phyloP scores from a whole-genome alignment of 2,329 filamentous ascomycete genomes.

The Colletotrichum musicola region DNA sequence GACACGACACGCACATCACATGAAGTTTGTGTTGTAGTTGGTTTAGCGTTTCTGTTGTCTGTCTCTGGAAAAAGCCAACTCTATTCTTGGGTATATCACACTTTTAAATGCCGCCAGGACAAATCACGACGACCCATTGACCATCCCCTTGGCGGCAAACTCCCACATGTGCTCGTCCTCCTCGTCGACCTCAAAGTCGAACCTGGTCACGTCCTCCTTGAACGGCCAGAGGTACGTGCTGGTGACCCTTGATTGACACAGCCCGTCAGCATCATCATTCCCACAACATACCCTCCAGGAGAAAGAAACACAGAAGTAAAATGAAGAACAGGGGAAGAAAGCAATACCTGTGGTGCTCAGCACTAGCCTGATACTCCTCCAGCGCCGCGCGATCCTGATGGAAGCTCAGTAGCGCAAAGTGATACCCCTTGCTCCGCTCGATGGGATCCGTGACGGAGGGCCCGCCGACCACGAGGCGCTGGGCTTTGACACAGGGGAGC shows the following conservation, averaged over 20 bases:
- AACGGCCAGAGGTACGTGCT: slow-evolving; percentile 64
- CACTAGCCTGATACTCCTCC: slow-evolving; percentile 64
- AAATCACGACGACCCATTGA: slow-evolving; percentile 11
- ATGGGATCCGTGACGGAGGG: slow-evolving; percentile 65
- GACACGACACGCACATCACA: too few relatives aligned
- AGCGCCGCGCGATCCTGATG: slow-evolving; percentile 60
- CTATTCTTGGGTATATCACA: not conserved
- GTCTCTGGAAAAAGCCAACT: not conserved
- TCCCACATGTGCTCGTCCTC: slow-evolving; percentile 46
- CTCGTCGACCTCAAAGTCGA: slow-evolving; percentile 65
- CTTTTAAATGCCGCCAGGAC: not conserved
- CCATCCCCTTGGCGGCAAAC: slow-evolving; percentile 29
- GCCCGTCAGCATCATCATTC: too few relatives aligned
- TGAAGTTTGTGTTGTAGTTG: too few relatives aligned
- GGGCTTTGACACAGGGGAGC: slow-evolving; percentile 60
- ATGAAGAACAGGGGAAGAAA: too few relatives aligned
- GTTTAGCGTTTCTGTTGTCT: not conserved
- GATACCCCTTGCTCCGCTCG: slow-evolving; percentile 65
- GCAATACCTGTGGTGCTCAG: slow-evolving; percentile 62
- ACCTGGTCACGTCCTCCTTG: slow-evolving; percentile 64
- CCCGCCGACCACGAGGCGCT: slow-evolving; percentile 64
- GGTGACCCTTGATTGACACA: slow-evolving; percentile 56
- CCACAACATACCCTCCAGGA: not conserved
- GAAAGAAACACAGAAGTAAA: too few relatives aligned
- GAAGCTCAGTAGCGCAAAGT: slow-evolving; percentile 65